Evolutionary conservation across 2,329 filamentous ascomycete species (phyloP).

Genomic region (Aaosphaeria pasadenensis): DNA sequence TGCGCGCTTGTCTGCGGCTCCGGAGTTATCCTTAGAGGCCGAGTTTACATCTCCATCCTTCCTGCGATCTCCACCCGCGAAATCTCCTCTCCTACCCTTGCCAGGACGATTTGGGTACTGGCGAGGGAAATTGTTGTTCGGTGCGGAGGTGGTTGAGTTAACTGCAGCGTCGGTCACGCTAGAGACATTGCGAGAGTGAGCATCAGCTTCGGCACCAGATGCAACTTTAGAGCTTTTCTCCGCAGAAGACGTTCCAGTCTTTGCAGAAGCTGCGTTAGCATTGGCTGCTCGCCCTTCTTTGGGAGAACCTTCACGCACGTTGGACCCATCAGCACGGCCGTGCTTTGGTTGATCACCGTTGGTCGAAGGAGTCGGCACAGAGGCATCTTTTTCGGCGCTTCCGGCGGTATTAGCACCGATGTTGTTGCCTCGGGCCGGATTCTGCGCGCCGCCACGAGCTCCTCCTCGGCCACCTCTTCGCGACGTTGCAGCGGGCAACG

Average conservation of each 20-base stretch:
- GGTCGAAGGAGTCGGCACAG: slow-evolving; percentile 10
- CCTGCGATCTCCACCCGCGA: slow-evolving; percentile 26
- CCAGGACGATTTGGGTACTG: slow-evolving; percentile 26
- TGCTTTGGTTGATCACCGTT: slow-evolving; percentile 35
- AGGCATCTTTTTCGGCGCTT: slow-evolving; percentile 35
- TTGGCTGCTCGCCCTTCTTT: slow-evolving; percentile 35
- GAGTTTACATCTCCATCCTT: slow-evolving; percentile 27
- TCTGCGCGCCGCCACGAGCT: slow-evolving; percentile 56
- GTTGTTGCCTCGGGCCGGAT: slow-evolving; percentile 48
- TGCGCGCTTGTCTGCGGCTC: slow-evolving; percentile 26
- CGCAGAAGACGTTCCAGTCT: slow-evolving; percentile 14
- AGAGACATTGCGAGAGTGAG: slow-evolving; percentile 17
- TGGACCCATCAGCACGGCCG: slow-evolving; percentile 23
- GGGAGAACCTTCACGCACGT: slow-evolving; percentile 26
- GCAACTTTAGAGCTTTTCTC: slow-evolving; percentile 23
- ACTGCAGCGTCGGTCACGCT: slow-evolving; percentile 11
- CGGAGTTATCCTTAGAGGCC: slow-evolving; percentile 27
- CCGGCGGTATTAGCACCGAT: slow-evolving; percentile 39
- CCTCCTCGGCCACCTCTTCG: slow-evolving; percentile 45
- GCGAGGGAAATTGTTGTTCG: slow-evolving; percentile 25
- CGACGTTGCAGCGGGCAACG: slow-evolving; percentile 54
- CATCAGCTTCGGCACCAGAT: slow-evolving; percentile 18
- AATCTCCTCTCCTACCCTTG: slow-evolving; percentile 31
- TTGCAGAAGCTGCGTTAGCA: slow-evolving; percentile 23
- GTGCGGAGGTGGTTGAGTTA: slow-evolving; percentile 11